These are phyloP conservation scores for Senecio squalidus DNA, from an alignment of 140 eudicot genomes.

Conservation along the genomic window DNA sequence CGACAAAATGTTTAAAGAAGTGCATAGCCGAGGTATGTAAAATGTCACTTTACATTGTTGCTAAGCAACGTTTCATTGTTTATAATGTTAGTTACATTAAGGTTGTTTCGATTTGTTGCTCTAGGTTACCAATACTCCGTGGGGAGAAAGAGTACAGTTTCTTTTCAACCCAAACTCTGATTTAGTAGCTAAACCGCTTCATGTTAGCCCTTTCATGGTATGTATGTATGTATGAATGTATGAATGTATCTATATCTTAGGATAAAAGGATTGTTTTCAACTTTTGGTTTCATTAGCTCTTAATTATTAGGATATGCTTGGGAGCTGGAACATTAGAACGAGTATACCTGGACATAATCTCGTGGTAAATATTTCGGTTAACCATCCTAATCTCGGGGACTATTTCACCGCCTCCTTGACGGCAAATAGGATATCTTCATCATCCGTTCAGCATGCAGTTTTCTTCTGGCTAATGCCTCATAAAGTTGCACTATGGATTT, in stretches of 20 bases:
- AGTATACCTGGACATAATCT: slow-evolving; percentile 67
- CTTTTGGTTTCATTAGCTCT: slow-evolving; percentile 5
- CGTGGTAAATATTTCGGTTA: slow-evolving; percentile 57
- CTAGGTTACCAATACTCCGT: slow-evolving; percentile 96
- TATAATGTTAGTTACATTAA: slow-evolving; percentile 5
- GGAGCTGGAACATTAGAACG: slow-evolving; percentile 78
- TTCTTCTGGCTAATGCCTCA: slow-evolving; percentile 99
- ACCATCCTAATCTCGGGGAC: slow-evolving; percentile 80
- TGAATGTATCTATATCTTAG: not conserved
- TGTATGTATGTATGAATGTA: not conserved
- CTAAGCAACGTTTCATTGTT: not conserved
- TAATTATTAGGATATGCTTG: slow-evolving; percentile 80
- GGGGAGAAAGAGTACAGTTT: slow-evolving; percentile 94
- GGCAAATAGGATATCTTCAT: slow-evolving; percentile 58
- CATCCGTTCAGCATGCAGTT: slow-evolving; percentile 41
- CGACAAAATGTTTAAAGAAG: not conserved
- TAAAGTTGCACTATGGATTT: slow-evolving; percentile 93
- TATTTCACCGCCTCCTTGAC: slow-evolving; percentile 79
- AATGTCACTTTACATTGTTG: too few species aligned
- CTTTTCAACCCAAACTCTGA: slow-evolving; percentile 71
- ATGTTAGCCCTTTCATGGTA: slow-evolving; percentile 99
- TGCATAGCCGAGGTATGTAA: not conserved
- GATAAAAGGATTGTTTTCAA: slow-evolving; percentile 2
- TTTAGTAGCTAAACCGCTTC: slow-evolving; percentile 84
- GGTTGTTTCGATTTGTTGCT: not conserved